phyloP scores from a whole-genome alignment of 2,329 filamentous ascomycete species.

The Penicillium psychrosexuale region DNA sequence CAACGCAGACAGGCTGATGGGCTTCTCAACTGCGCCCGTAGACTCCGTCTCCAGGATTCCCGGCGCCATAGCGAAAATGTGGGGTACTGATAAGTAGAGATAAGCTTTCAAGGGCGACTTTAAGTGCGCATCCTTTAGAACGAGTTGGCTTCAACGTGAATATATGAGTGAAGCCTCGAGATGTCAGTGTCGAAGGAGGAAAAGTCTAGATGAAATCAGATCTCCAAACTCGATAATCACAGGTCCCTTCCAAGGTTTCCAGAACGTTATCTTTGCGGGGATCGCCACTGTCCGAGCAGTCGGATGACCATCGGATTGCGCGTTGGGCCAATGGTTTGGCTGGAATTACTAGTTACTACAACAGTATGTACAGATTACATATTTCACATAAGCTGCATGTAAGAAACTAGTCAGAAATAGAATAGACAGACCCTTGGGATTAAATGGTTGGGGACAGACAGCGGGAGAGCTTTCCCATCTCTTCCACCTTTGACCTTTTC shows the following conservation, averaged over 20 bases:
- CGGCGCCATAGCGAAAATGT: constrained; percentile 52
- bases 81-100: background rate
- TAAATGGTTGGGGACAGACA: too few relatives aligned
- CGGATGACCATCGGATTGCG: constrained; percentile 3
- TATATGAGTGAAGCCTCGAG: background rate
- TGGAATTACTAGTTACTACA: background rate
- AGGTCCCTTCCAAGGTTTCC: constrained; percentile 3
- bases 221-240: constrained; percentile 12
- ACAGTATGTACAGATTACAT: too few relatives aligned
- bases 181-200: background rate
- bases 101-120: background rate
- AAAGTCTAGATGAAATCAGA: constrained; percentile 8
- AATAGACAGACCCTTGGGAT: too few relatives aligned
- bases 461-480: too few relatives aligned
- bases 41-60: constrained; percentile 49
- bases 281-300: constrained; percentile 39
- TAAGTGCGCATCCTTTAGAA: constrained; percentile 8
- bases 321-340: constrained; percentile 4
- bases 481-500: too few relatives aligned
- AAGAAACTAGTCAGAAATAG: too few relatives aligned
- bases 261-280: constrained; percentile 28
- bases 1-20: constrained; percentile 55
- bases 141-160: constrained; percentile 9
- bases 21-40: constrained; percentile 46
- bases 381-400: too few relatives aligned